Evolutionary conservation across 345 rosid species (phyloP), one percentile per base, ranked within the genome.

Genomic region (Cardiospermum halicacabum): DNA sequence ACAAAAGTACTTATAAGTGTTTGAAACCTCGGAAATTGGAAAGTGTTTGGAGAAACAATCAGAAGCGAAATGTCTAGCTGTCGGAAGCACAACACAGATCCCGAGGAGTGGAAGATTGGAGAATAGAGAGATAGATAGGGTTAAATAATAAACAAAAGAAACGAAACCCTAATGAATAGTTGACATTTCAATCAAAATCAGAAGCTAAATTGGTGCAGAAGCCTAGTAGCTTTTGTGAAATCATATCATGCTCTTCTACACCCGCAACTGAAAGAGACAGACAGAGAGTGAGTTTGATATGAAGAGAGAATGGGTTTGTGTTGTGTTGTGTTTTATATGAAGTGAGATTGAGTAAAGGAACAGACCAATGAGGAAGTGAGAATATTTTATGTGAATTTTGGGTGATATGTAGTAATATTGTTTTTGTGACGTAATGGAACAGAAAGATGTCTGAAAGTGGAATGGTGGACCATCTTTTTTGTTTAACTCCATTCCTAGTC

Each of bases 231-330:
- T n/a, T n/a, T n/a, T n/a, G n/a, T n/a, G n/a, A n/a, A n/a, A n/a
- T n/a, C n/a, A n/a, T n/a, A n/a, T n/a, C n/a, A n/a, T n/a, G n/a
- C 53, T 64, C 57, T 50, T 10, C 73, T 70, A 77, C 70, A 80
- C 81, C 84, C 75, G 79, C 86, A 66, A 79, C 79, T 76, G 91
- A 83, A 45, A 67, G 78, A 65, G 85, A 85, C 84, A 27, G 40
- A 15, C 18, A 13, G 6, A 13, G 1, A 12, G 39, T 21, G 13
- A 27, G 47, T 55, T n/a, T n/a, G 43, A 7, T 6, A 34, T 32
- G 11, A 50, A 51, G 8, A 56, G 24, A 47, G 51, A 47, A 24
- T 16, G 53, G 37, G 60, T 67, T 8, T 60, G 69, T 39, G n/a
- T n/a, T n/a, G n/a, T n/a, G n/a, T n/a, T n/a, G n/a, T n/a, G n/a